Conservation (phyloP, 2,329 filamentous ascomycete species). For the Exophiala bonariae region DNA sequence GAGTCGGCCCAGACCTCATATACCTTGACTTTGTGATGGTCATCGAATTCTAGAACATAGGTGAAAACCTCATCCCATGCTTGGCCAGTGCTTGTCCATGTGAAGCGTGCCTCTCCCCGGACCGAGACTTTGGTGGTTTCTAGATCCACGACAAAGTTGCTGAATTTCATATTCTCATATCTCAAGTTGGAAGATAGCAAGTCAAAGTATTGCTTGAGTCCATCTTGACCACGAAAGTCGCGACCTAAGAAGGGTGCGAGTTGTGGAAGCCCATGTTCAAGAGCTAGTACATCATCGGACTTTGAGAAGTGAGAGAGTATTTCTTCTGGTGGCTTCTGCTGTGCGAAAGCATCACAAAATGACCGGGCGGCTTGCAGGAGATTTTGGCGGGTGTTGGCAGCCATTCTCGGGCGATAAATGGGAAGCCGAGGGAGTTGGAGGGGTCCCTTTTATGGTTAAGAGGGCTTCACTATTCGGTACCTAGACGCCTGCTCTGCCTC, state of each 20-base stretch:
- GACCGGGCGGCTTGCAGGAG: conserved; percentile 31
- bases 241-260: conserved; percentile 45
- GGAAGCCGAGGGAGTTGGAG: no score
- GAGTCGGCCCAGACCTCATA: conserved; percentile 48
- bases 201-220: conserved; percentile 39
- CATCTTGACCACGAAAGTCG: conserved; percentile 38
- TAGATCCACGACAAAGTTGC: conserved; percentile 40
- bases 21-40: conserved; percentile 37
- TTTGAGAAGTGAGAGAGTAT: conserved; percentile 39
- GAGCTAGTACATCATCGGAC: conserved; percentile 27
- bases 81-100: conserved; percentile 35
- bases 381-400: conserved; percentile 14
- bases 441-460: no score
- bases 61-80: conserved; percentile 43
- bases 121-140: conserved; percentile 34
- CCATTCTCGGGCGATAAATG: conserved; percentile 10
- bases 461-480: no score
- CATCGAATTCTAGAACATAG: conserved; percentile 39
- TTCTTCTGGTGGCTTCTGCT: conserved; percentile 25
- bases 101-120: conserved; percentile 36
- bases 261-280: conserved; percentile 43
- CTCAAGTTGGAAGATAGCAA: conserved; percentile 32
- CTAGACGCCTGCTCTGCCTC: no score
- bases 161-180: conserved; percentile 39
- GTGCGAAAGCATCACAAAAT: conserved; percentile 35